Conservation (phyloP, 352 stramenopile genomes). For the Plasmopara muralis region DNA sequence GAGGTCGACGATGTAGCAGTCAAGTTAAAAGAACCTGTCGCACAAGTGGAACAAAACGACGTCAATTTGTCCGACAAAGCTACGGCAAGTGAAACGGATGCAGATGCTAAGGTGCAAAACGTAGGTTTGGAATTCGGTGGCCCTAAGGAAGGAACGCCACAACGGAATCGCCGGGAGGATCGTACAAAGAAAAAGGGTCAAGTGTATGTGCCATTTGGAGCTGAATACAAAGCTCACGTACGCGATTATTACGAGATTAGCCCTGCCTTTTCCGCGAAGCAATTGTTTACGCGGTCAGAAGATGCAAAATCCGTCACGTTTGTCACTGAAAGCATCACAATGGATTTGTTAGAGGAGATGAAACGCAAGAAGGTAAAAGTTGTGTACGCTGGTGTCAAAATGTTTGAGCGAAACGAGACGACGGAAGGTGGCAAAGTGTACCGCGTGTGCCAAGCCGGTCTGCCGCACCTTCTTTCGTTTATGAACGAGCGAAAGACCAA, state of each 20-base stretch:
- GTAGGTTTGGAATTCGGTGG: constrained; percentile 4
- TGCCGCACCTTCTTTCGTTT: constrained; percentile 79
- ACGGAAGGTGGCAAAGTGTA: constrained; percentile 64
- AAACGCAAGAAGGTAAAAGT: constrained; percentile 84
- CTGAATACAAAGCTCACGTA: constrained; percentile 51
- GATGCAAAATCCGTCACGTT: constrained; percentile 83
- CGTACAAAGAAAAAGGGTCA: constrained; percentile 53
- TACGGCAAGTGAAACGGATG: constrained; percentile 19
- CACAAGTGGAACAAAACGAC: constrained; percentile 5
- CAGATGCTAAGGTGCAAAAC: constrained; percentile 9
- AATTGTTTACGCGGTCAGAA: constrained; percentile 86
- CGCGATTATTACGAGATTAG: constrained; percentile 75
- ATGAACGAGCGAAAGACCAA: constrained; percentile 61
- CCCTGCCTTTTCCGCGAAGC: constrained; percentile 53
- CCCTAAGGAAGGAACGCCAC: constrained; percentile 20
- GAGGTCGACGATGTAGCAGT: constrained; percentile 5
- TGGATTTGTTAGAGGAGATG: constrained; percentile 73
- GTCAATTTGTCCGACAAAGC: constrained; percentile 16
- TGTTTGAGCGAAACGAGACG: constrained; percentile 88
- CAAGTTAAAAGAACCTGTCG: constrained; percentile 4
- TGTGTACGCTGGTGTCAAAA: constrained; percentile 88
- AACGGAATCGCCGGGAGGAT: constrained; percentile 40
- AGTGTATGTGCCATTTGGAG: constrained; percentile 66
- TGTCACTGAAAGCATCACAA: constrained; percentile 80
- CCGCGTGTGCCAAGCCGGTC: constrained; percentile 84